Evolutionary conservation across 2,329 filamentous ascomycete species (phyloP), one percentile per base, ranked within the genome.

Genomic region (Penicillium nordicum): DNA sequence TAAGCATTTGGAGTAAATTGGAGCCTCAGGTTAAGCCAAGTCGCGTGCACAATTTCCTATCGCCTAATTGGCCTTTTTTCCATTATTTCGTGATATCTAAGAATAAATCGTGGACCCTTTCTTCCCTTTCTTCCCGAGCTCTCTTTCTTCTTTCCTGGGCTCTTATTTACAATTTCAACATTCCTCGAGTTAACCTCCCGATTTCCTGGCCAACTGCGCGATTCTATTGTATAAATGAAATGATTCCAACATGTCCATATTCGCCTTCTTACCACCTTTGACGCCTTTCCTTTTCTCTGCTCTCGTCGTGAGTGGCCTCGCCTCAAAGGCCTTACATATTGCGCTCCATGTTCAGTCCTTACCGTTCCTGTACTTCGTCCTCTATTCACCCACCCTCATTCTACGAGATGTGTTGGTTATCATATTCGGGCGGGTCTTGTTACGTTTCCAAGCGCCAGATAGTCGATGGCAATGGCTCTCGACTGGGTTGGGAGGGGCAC

Each of bases 321-420:
- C 66, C n/a, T 65, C 69, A 30, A 74, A 74, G 50, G 50, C 69
- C 2, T 54, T 74, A 32, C 70, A 74, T 45, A 65, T 74, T 43
- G 66, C 67, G 41, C 64, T 68, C n/a, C 72, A 74, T 57, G 55
- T 70, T 37, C 60, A 50, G 21, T 69, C 71, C 0, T 52, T 74
- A 40, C 70, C 71, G 1, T 64, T 71, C 11, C 61, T 71, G 14
- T 65, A 73, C 21, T 67, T 72, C 45, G 52, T 74, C 9, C 61
- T 76, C 4, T 76, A 74, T 53, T 60, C 69, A n/a, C 73, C 73
- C 0, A 76, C 73, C 5, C 69, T 76, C n/a, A 55, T 75, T 37
- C 58, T 74, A 9, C 66, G 66, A 5, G 74, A 76, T 59, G 45
- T 70, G 2, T 30, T 74, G 1, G 68, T 74, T 14, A 67, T 73